Evolutionary conservation across 2,329 filamentous ascomycete species (phyloP).

Genomic region (Escovopsis sp.): DNA sequence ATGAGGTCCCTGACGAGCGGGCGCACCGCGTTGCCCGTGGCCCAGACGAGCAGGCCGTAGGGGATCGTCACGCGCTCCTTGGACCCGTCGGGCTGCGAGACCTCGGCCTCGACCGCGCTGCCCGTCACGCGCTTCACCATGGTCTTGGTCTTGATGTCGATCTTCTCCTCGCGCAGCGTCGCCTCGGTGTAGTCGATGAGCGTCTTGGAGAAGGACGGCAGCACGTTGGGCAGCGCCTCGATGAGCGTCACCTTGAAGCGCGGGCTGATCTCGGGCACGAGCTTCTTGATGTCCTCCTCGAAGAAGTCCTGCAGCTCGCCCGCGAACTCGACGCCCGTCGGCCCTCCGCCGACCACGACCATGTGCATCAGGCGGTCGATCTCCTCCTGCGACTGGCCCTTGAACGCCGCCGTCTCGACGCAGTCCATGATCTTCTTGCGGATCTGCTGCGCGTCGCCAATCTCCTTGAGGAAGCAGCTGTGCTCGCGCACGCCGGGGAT

Average conservation of each 20-base stretch:
- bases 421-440: slow-evolving; percentile 99
- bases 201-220: slow-evolving; percentile 98
- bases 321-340: slow-evolving; percentile 95
- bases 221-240: slow-evolving; percentile 88
- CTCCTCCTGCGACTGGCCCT: slow-evolving; percentile 80
- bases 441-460: slow-evolving; percentile 87
- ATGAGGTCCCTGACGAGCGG: slow-evolving; percentile 85
- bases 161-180: slow-evolving; percentile 97
- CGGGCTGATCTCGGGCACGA: slow-evolving; percentile 87
- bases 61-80: slow-evolving; percentile 73
- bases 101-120: slow-evolving; percentile 83
- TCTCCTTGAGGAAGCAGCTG: slow-evolving; percentile 98
- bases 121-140: slow-evolving; percentile 97
- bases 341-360: slow-evolving; percentile 88
- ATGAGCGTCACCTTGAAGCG: slow-evolving; percentile 97
- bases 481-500: slow-evolving; percentile 91
- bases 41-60: slow-evolving; percentile 95
- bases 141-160: slow-evolving; percentile 94
- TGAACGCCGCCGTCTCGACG: slow-evolving; percentile 96
- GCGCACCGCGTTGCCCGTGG: slow-evolving; percentile 88
- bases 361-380: slow-evolving; percentile 92
- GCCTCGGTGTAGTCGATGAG: slow-evolving; percentile 98
- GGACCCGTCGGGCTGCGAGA: slow-evolving; percentile 64
- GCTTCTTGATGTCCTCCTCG: slow-evolving; percentile 94
- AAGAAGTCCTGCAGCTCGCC: slow-evolving; percentile 99